A percentile compares a stretch with the other conserved stretches of the same genome.
phyloP scores from a whole-genome alignment of 441 rosid species.

The Corymbia citriodora region DNA sequence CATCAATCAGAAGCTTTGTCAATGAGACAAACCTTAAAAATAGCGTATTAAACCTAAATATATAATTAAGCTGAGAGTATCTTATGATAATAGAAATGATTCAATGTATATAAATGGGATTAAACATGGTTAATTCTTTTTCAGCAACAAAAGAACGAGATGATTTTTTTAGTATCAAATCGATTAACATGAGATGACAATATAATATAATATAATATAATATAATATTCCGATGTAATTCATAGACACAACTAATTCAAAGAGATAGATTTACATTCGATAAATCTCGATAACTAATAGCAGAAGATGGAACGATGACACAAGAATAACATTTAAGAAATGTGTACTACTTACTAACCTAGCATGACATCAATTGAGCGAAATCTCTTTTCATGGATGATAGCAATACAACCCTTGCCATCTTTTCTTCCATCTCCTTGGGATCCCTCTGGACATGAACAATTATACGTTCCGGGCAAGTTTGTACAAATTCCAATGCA shows the following conservation, averaged over 20 bases:
- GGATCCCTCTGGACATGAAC: not conserved
- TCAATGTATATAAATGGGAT: no score
- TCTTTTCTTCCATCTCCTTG: not conserved
- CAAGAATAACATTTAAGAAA: not conserved
- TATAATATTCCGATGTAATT: no score
- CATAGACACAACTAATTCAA: not conserved
- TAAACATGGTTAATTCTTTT: not conserved
- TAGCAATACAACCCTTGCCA: not conserved
- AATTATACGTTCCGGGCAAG: not conserved
- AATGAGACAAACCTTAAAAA: not conserved
- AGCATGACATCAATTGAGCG: not conserved
- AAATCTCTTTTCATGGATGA: not conserved
- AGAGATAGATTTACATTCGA: not conserved
- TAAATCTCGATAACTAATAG: not conserved
- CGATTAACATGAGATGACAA: not conserved
- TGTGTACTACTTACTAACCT: not conserved
- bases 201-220: no score
- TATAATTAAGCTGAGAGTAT: not conserved
- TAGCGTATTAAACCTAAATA: not conserved
- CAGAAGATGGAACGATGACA: not conserved
- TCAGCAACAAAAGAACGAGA: not conserved
- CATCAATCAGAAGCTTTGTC: not conserved
- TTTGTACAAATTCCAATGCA: not conserved
- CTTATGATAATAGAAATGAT: not conserved
- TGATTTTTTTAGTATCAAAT: not conserved